Conservation (phyloP, 176 grass and related monocot species). For the Dendrocalamus sinicus region DNA sequence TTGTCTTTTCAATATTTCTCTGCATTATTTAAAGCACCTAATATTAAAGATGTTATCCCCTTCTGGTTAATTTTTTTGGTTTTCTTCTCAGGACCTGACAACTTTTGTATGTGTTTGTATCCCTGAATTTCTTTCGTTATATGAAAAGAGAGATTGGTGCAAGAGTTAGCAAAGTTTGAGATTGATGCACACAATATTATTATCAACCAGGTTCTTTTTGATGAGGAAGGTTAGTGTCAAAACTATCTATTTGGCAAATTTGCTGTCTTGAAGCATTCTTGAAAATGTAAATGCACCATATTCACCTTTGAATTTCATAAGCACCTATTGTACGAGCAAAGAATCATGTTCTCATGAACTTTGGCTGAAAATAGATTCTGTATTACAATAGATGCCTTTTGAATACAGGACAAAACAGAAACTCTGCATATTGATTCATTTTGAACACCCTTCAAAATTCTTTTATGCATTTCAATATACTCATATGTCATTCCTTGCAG, state of each 20-base stretch:
- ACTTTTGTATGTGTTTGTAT: constrained; percentile 99
- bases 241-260: neutral
- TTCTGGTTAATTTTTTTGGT: constrained; percentile 22
- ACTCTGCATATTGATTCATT: constrained; percentile 4
- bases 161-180: constrained; percentile 96
- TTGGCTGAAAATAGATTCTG: constrained; percentile 13
- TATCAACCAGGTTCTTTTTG: constrained; percentile 96
- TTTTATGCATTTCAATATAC: constrained; percentile 26
- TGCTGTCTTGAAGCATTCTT: constrained; percentile 19
- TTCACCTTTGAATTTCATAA: neutral
- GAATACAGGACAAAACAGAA: neutral
- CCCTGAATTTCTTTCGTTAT: constrained; percentile 98
- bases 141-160: constrained; percentile 99
- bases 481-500: constrained; percentile 50
- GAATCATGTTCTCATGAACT: constrained; percentile 10
- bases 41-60: neutral
- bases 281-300: neutral
- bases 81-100: constrained; percentile 81
- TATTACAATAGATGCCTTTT: constrained; percentile 3
- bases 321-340: constrained; percentile 8
- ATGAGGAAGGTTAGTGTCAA: constrained; percentile 79
- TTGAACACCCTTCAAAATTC: neutral
- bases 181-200: constrained; percentile 98
- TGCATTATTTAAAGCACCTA: constrained; percentile 26
- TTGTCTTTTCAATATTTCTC: neutral